Evolutionary conservation across 164 flowering plant species (phyloP).

Genomic region (Chimonanthus praecox): DNA sequence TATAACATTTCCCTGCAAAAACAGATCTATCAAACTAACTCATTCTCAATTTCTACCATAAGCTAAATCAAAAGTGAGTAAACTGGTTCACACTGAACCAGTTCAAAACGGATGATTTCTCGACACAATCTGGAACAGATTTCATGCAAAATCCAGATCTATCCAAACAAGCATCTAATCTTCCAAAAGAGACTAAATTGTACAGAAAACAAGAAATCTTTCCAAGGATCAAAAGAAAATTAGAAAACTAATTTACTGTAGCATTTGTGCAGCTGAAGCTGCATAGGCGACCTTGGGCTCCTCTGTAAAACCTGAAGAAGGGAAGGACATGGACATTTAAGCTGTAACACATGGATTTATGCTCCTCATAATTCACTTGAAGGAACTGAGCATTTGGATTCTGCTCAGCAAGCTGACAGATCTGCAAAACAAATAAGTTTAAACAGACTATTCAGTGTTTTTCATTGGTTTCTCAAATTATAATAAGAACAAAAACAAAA

Average conservation of each 20-base stretch:
- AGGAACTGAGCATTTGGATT: constrained; percentile 71
- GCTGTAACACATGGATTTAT: constrained; percentile 80
- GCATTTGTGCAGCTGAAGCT: constrained; percentile 94
- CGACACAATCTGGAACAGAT: no score
- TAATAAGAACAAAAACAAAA: neutral
- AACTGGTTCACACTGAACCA: no score
- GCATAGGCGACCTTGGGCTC: constrained; percentile 79
- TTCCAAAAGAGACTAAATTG: neutral
- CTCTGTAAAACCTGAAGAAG: constrained; percentile 84
- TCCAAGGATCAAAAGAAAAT: neutral
- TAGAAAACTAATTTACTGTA: constrained; percentile 46
- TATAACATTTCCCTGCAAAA: no score
- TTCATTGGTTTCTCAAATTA: neutral
- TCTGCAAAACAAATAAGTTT: constrained; percentile 27
- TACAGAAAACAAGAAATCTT: neutral
- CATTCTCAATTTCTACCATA: no score
- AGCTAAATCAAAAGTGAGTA: no score
- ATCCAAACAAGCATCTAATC: no score
- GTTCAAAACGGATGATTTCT: no score
- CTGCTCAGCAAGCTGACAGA: constrained; percentile 77
- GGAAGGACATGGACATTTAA: constrained; percentile 86
- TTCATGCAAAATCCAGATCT: no score
- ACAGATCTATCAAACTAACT: no score
- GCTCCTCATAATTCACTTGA: constrained; percentile 76
- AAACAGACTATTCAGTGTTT: constrained; percentile 5